Percentiles rank a stretch among this genome's conserved stretches.
Conservation (phyloP, 2,329 filamentous ascomycete species). For the Claviceps cyperi region DNA sequence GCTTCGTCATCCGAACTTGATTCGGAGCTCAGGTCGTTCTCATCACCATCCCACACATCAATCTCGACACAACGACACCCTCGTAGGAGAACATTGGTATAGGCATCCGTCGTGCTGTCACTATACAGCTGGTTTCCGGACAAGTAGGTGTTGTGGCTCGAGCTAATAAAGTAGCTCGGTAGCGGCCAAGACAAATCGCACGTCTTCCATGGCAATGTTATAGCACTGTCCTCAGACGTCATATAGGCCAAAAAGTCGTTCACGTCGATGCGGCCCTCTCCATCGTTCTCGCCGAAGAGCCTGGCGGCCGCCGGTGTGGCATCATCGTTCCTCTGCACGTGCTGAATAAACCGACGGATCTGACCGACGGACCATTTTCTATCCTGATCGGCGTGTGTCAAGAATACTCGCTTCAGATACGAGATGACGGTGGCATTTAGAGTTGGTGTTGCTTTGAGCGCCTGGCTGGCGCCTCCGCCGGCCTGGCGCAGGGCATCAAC, state of each 20-base stretch:
- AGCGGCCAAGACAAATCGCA: slow-evolving; percentile 59
- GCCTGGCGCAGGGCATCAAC: slow-evolving; percentile 24
- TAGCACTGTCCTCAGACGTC: slow-evolving; percentile 32
- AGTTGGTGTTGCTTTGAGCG: slow-evolving; percentile 24
- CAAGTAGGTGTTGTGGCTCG: slow-evolving; percentile 90
- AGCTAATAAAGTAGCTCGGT: slow-evolving; percentile 85
- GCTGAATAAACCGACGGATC: slow-evolving; percentile 29
- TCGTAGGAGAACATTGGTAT: slow-evolving; percentile 68
- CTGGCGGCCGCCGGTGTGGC: slow-evolving; percentile 15
- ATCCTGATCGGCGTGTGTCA: slow-evolving; percentile 25
- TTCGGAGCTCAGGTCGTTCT: slow-evolving; percentile 51
- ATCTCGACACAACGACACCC: slow-evolving; percentile 88
- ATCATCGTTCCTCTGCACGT: slow-evolving; percentile 28
- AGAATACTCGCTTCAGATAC: slow-evolving; percentile 33
- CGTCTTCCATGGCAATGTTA: slow-evolving; percentile 24
- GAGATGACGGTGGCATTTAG: slow-evolving; percentile 25
- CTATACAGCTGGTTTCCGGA: slow-evolving; percentile 79
- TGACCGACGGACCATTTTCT: slow-evolving; percentile 32
- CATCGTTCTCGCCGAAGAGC: slow-evolving; percentile 15
- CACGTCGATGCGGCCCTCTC: slow-evolving; percentile 27
- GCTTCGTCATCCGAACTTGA: slow-evolving; percentile 33
- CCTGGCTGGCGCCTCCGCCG: slow-evolving; percentile 32
- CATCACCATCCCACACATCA: slow-evolving; percentile 86
- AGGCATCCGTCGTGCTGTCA: slow-evolving; percentile 74
- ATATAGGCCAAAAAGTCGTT: slow-evolving; percentile 40